These are phyloP conservation scores for Acorus calamus DNA, from an alignment of 106 monocot genomes.

Conservation along the genomic window DNA sequence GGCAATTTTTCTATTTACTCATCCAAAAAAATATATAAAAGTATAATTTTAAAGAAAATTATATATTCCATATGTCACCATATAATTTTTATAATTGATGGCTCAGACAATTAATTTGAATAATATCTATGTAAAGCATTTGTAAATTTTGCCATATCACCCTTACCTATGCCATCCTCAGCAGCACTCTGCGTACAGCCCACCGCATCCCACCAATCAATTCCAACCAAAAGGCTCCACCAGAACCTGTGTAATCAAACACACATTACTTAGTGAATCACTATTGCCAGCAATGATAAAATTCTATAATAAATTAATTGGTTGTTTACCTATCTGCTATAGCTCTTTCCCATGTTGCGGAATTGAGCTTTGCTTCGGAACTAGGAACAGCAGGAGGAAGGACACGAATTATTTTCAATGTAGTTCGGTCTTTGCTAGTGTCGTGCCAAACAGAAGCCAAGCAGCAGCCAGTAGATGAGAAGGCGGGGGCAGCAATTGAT, in stretches of 20 bases:
- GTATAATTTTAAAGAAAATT: too few species aligned
- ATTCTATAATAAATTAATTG: too few species aligned
- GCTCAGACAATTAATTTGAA: too few species aligned
- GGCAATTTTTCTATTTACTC: too few species aligned
- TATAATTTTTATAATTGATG: too few species aligned
- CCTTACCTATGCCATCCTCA: constrained; percentile 91
- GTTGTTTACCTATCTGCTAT: constrained; percentile 77
- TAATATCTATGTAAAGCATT: too few species aligned
- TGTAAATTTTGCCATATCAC: too few species aligned
- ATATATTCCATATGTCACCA: too few species aligned
- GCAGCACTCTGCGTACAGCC: constrained; percentile 98
- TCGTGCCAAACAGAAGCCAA: constrained; percentile 99
- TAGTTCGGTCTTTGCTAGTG: constrained; percentile 67
- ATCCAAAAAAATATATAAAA: too few species aligned
- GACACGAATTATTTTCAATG: constrained; percentile 88
- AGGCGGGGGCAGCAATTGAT: constrained; percentile 85
- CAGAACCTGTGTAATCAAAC: constrained; percentile 54
- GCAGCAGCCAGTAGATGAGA: constrained; percentile 91
- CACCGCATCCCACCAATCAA: constrained; percentile 99
- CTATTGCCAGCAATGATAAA: too few species aligned
- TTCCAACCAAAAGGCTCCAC: constrained; percentile 94
- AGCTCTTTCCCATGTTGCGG: constrained; percentile 87
- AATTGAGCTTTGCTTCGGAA: constrained; percentile 55
- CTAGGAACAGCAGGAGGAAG: constrained; percentile 71
- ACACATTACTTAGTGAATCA: neutral